Evolutionary conservation across 345 rosid genomes (phyloP), one percentile per base, ranked within the genome.

Genomic region (Gossypium sturtianum): DNA sequence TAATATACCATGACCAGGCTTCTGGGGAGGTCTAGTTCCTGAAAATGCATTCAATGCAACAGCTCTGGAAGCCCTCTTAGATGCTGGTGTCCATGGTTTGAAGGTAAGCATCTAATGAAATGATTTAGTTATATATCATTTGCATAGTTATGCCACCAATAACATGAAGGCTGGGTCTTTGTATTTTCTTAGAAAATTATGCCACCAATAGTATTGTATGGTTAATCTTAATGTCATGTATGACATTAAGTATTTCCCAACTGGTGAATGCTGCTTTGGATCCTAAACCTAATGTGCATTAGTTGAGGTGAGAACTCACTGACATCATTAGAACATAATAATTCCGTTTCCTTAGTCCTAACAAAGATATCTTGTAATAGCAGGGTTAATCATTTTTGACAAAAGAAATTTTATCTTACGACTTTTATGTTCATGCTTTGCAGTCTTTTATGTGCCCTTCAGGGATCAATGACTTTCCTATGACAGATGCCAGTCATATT

Each of bases 371-470:
- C 27, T 7, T 68, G 58, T 49, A 68, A 68, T 25, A 23, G 10
- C 3, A 45, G 16, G 16, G 59, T 19, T 65, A 11, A 57, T 71
- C 12, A 12, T 71, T 57, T 65, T 45, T 29, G 7, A 48, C 48
- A 56, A 34, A 70, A 12, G 47, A 48, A 70, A 48, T 13, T 64
- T 71, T 61, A 57, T 47, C 69, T 74, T 25, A 80, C 67, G 17
- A 44, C 49, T 75, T 72, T 54, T 25, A 74, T 8, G 48, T 80
- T 75, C 62, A 71, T 68, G 38, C 49, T 58, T 48, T 82, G 84
- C 77, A 95, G 99, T 91, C 99, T 54, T 95, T 95, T 78, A 93
- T 95, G 97, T 95, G 98, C 79, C 98, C 98, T 66, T 95, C 99
- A 2, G 99, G 98, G 77, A 93, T 93, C 83, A 80, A 90, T 22